Evolutionary conservation across 805 yeast species (phyloP), one percentile per base, ranked within the genome.

Genomic region (Diddensiella santjacobensis): DNA sequence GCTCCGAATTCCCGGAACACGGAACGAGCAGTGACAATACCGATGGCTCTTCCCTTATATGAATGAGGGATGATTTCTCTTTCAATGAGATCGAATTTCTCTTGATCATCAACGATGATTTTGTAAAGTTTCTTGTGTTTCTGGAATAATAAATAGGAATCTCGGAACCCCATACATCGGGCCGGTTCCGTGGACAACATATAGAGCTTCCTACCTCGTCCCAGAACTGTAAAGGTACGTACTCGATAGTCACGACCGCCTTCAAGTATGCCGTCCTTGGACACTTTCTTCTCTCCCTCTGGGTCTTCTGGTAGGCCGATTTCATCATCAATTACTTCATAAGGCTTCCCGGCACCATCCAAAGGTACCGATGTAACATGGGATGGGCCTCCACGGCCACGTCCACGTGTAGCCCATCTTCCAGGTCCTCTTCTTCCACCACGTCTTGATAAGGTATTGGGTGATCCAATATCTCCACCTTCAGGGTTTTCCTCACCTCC

Each of bases 161-260:
- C 97, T 57, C 96, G 77, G 69, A 89, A 87, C 2, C 97, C 98
- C 52, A 91, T 88, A 60, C 91, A 81, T 57, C 98, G 78, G 1
- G 99, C 97, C 2, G 96, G 96, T 62, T 93, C 99, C 0, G 98
- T 90, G 2, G 96, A 83, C 42, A 93, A 78, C 96, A 91, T 90
- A 66, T 80, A 93, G 49, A 82, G 72, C 55, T 82, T 74, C 18
- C 80, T 78, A 5, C 96, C 96, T 47, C 79, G 72, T 3, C 80
- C 82, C 37, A 51, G 49, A 19, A 71, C 61, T 11, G 68, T 69
- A 59, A 71, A 71, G 2, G 75, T 70, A 24, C 75, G 69, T 35
- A 71, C 67, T 50, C 90, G 74, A 69, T 78, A 91, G 59, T 79
- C 78, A 54, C 97, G 77, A 15, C 80, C 90, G 3, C 85, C 95